Evolutionary conservation across 345 rosid species (phyloP), one percentile per base, ranked within the genome.

Genomic region (Lepidium aucheri): DNA sequence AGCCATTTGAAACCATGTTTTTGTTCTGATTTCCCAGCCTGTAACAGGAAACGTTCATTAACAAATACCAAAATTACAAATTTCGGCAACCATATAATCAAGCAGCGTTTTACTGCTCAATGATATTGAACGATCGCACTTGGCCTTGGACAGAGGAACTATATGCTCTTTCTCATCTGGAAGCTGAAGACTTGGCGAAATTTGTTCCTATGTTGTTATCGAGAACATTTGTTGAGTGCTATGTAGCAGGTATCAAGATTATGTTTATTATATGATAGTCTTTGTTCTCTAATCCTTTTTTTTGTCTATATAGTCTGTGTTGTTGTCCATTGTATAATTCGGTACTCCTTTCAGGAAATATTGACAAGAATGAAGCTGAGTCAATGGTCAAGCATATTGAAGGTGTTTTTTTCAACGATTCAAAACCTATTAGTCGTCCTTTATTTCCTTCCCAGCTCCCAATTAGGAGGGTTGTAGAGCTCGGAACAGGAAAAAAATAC

Each of bases 101-200:
- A 77, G 96, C 88, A 41, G 76, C 68, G 79, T 52, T 69, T 81
- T 83, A 85, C 69, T 82, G 85, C 81, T 83, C 80, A 36, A 56
- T 86, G 60, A 65, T 88, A 24, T 81, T 91, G 43, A 72, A 76
- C 35, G 89, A 86, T 59, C 78, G 60, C 9, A 34, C 75, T 34
- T 82, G 87, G 85, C 84, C 89, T 13, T 82, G 83, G 93, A 82
- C 46, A 74, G 97, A 91, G 60, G 34, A 77, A 60, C 82, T 80
- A 63, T 88, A 88, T 77, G 77, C 84, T 46, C 85, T 86, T 75
- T 76, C 81, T 71, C 70, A n/a, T 66, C 80, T 91, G 67, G 69
- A 77, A 52, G 75, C 80, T 22, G 89, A 79, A 56, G 84, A 89
- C 79, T 84, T 89, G 54, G 59, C 81, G 20, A 85, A 76, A 24